Conservation (phyloP, 129 eudicot genomes). For the Daucus carota region DH1_v3.0 NC_030383.2:54319501-54320000, state of each 20-base stretch:
- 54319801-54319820: background rate
- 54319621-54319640: background rate
- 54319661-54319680: background rate
- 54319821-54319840: background rate
- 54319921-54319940: no score
- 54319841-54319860: background rate
- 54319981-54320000: no score
- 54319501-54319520: background rate
- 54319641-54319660: background rate
- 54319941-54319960: no score
- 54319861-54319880: background rate
- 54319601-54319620: background rate
- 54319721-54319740: background rate
- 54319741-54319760: background rate
- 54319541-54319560: background rate
- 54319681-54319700: no score
- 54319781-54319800: background rate
- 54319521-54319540: background rate
- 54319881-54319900: background rate
- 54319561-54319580: background rate
- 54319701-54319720: no score
- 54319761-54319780: background rate
- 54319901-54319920: background rate
- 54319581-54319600: background rate
- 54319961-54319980: no score